A percentile compares a stretch with the other conserved stretches of the same genome.
These are phyloP conservation scores for Pulveroboletus sp. DNA, from an alignment of 768 basidiomycete species.

Conservation along the genomic window DNA sequence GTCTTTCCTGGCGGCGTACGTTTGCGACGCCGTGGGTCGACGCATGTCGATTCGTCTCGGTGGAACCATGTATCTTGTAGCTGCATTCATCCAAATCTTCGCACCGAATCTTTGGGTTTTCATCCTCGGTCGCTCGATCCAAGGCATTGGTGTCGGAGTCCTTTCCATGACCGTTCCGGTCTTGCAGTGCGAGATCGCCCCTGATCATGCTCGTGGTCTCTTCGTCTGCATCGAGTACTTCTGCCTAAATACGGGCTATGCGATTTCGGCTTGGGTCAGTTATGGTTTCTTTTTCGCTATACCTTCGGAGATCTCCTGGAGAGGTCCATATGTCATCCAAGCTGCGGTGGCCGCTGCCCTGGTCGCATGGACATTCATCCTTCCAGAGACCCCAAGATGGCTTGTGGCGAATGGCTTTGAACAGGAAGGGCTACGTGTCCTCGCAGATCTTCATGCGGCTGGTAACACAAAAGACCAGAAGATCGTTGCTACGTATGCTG, in stretches of 20 bases:
- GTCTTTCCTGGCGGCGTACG: slow-evolving; percentile 44
- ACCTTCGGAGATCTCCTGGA: slow-evolving; percentile 50
- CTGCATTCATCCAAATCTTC: slow-evolving; percentile 49
- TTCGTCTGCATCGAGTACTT: slow-evolving; percentile 55
- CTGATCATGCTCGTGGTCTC: slow-evolving; percentile 46
- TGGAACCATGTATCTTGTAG: slow-evolving; percentile 46
- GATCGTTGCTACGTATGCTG: slow-evolving; percentile 43
- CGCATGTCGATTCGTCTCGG: slow-evolving; percentile 51
- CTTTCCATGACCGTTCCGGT: slow-evolving; percentile 51
- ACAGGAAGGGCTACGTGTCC: slow-evolving; percentile 45
- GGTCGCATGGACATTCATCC: slow-evolving; percentile 43
- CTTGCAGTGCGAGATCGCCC: slow-evolving; percentile 48
- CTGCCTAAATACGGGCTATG: slow-evolving; percentile 50
- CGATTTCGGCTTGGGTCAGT: slow-evolving; percentile 48
- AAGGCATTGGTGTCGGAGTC: slow-evolving; percentile 49
- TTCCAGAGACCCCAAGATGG: slow-evolving; percentile 55
- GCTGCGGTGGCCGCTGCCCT: slow-evolving; percentile 48
- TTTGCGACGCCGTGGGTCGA: slow-evolving; percentile 49
- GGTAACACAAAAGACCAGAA: slow-evolving; percentile 44
- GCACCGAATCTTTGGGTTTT: slow-evolving; percentile 42
- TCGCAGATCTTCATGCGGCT: slow-evolving; percentile 54
- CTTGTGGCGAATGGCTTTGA: slow-evolving; percentile 52
- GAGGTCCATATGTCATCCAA: slow-evolving; percentile 55
- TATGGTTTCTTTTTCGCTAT: slow-evolving; percentile 48
- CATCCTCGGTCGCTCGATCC: slow-evolving; percentile 43